Conservation (phyloP, 2,329 filamentous ascomycete genomes). For the Knufia petricola region DNA sequence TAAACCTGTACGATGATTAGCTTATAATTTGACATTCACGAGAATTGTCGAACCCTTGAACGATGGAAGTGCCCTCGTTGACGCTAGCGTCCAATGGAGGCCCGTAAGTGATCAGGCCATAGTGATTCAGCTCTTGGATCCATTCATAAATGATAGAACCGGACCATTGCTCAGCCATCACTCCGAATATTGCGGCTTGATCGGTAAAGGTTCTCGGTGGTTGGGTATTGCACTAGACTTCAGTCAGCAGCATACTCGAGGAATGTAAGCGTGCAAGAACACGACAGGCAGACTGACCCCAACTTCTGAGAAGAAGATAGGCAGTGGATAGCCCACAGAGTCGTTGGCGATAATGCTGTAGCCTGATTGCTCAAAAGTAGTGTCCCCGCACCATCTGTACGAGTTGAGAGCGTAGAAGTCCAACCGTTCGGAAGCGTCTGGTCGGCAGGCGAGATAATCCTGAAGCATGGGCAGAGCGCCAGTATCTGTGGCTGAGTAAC, state of each 20-base stretch:
- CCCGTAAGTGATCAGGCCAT: constrained; percentile 72
- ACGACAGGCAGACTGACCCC: constrained; percentile 33
- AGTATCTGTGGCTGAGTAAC: constrained; percentile 83
- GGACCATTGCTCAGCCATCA: constrained; percentile 61
- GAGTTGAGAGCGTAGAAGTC: constrained; percentile 84
- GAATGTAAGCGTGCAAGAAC: background rate
- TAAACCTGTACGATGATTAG: constrained; percentile 39
- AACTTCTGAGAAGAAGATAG: constrained; percentile 83
- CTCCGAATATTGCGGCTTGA: constrained; percentile 66
- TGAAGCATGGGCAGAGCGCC: constrained; percentile 57
- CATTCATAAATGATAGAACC: constrained; percentile 83
- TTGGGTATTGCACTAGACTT: constrained; percentile 48
- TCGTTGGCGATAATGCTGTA: constrained; percentile 60
- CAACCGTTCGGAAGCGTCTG: constrained; percentile 54
- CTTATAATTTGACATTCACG: background rate
- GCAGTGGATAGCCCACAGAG: constrained; percentile 63
- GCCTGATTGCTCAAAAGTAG: constrained; percentile 52
- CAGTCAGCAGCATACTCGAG: background rate
- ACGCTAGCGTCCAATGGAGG: constrained; percentile 43
- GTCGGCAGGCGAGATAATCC: constrained; percentile 70
- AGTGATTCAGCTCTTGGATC: constrained; percentile 76
- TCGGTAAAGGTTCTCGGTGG: constrained; percentile 43
- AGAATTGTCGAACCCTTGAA: constrained; percentile 43
- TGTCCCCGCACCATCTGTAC: constrained; percentile 65
- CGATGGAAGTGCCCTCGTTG: constrained; percentile 42